Percentiles rank a stretch among this genome's conserved stretches.
Conservation (phyloP, 371 early-diverging fungal genomes). For the Rhizopus stolonifer region DNA sequence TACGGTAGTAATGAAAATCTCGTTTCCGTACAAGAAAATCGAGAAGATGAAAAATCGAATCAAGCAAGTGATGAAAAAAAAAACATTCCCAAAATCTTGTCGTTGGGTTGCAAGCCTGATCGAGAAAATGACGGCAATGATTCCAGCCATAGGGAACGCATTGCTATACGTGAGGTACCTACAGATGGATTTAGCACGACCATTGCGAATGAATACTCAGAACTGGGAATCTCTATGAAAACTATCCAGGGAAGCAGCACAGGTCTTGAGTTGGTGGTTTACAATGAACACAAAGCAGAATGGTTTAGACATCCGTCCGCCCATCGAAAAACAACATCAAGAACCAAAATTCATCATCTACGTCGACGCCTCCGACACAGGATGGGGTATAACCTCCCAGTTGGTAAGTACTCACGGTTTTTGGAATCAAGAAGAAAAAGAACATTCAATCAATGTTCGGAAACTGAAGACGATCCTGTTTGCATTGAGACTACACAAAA, state of each 20-base stretch:
- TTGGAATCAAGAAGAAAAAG: conserved; percentile 7
- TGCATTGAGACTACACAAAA: background rate
- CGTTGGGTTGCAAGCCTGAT: background rate
- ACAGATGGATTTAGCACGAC: conserved; percentile 3
- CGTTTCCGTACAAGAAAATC: background rate
- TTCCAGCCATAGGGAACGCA: conserved; percentile 1
- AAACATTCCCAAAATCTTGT: background rate
- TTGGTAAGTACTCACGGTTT: background rate
- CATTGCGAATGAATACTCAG: background rate
- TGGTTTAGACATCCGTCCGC: conserved; percentile 9
- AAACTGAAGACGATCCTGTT: no score
- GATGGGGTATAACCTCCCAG: background rate
- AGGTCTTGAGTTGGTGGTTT: conserved; percentile 14
- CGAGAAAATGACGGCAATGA: conserved; percentile 5
- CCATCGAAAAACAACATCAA: no score
- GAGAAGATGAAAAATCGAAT: background rate
- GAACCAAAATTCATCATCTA: background rate
- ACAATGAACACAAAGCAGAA: background rate
- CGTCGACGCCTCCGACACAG: background rate
- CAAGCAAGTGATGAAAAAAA: background rate
- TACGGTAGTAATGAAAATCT: background rate
- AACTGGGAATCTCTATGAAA: background rate
- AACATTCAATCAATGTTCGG: conserved; percentile 5
- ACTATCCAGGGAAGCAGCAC: background rate
- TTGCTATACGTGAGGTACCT: background rate